These are phyloP conservation scores for Byssochlamys sp. DNA, from an alignment of 2,329 filamentous ascomycete species.

Conservation along the genomic window DNA sequence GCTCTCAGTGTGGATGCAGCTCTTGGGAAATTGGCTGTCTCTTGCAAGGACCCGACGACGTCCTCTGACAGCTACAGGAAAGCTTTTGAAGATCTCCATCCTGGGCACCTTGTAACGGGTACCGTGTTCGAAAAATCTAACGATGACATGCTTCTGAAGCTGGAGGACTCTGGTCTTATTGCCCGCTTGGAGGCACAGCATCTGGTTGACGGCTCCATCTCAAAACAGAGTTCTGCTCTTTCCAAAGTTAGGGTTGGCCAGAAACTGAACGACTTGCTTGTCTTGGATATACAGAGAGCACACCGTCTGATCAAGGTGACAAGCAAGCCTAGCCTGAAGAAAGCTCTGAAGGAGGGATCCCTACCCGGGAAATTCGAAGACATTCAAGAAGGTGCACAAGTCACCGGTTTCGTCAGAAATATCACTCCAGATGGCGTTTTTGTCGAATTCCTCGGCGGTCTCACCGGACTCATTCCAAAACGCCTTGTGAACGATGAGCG, in stretches of 20 bases:
- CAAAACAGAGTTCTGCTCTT: slow-evolving; percentile 66
- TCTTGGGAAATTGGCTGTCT: slow-evolving; percentile 66
- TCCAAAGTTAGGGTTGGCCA: slow-evolving; percentile 79
- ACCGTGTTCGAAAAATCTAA: slow-evolving; percentile 73
- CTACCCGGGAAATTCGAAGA: slow-evolving; percentile 65
- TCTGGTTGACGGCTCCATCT: slow-evolving; percentile 70
- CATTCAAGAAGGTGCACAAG: slow-evolving; percentile 56
- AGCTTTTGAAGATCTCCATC: slow-evolving; percentile 61
- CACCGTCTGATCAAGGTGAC: slow-evolving; percentile 67
- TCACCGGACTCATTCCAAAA: slow-evolving; percentile 72
- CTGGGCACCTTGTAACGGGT: slow-evolving; percentile 67
- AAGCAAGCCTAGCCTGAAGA: slow-evolving; percentile 72
- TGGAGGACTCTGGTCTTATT: slow-evolving; percentile 64
- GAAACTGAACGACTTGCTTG: slow-evolving; percentile 67
- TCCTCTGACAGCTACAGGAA: slow-evolving; percentile 67
- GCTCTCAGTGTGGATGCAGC: slow-evolving; percentile 70
- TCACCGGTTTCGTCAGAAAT: slow-evolving; percentile 75
- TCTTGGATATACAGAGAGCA: slow-evolving; percentile 74
- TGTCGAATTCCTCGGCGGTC: slow-evolving; percentile 70
- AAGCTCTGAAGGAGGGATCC: slow-evolving; percentile 61
- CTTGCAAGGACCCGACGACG: slow-evolving; percentile 78
- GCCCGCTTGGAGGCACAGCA: slow-evolving; percentile 69
- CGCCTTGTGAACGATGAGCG: slow-evolving; percentile 64
- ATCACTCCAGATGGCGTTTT: slow-evolving; percentile 74
- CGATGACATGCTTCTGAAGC: slow-evolving; percentile 66